Evolutionary conservation across 768 basidiomycete species (phyloP).

Genomic region (Mycena metata): DNA sequence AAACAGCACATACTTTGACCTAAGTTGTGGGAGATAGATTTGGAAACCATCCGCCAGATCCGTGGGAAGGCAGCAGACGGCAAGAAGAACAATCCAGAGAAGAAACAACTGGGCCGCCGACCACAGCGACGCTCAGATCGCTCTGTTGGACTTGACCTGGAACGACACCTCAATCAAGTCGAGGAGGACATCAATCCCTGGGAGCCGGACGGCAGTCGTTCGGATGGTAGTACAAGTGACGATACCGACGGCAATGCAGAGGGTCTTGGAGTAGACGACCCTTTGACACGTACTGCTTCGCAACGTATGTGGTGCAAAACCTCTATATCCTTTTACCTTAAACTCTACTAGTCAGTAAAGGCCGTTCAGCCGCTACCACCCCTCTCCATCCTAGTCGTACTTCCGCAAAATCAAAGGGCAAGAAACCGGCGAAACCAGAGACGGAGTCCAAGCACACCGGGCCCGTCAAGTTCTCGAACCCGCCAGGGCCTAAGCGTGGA

Average conservation of each 20-base stretch:
- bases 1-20: neutral
- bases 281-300: neutral
- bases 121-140: constrained; percentile 15
- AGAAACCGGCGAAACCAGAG: neutral
- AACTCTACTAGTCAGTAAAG: neutral
- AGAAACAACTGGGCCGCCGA: neutral
- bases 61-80: neutral
- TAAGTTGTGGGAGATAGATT: neutral
- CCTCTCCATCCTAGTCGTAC: constrained; percentile 9
- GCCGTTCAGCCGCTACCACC: neutral
- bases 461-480: constrained; percentile 4
- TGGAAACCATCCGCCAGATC: constrained; percentile 6
- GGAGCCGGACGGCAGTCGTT: neutral
- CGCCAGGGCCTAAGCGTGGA: constrained; percentile 1
- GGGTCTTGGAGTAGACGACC: constrained; percentile 9
- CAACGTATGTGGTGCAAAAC: neutral
- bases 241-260: constrained; percentile 10
- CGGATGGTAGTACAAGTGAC: neutral
- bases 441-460: neutral
- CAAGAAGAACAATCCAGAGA: constrained; percentile 8
- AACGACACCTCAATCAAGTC: constrained; percentile 2
- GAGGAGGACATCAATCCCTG: neutral
- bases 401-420: neutral
- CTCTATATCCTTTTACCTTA: neutral
- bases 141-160: neutral